A percentile compares a stretch with the other conserved stretches of the same genome.
Conservation (phyloP, 108 stramenopile species). For the Licmophora abbreviata region DNA sequence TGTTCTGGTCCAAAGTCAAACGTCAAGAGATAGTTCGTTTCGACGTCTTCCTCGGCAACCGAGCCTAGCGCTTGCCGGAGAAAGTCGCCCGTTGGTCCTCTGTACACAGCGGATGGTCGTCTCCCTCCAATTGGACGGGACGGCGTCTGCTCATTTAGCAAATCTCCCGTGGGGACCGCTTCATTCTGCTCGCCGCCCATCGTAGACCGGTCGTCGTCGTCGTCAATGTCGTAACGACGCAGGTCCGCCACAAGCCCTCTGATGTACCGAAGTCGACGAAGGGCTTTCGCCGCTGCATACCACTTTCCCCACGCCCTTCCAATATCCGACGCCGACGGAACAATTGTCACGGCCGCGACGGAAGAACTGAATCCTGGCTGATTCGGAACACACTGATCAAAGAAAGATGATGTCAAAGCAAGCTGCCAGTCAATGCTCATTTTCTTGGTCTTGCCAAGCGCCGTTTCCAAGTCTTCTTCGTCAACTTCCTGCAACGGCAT, state of each 20-base stretch:
- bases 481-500: slow-evolving; percentile 46
- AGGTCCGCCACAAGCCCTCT: slow-evolving; percentile 13
- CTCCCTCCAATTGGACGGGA: too few species aligned
- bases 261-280: slow-evolving; percentile 66
- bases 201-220: neutral
- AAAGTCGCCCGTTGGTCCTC: too few species aligned
- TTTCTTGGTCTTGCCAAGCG: slow-evolving; percentile 20
- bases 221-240: slow-evolving; percentile 4
- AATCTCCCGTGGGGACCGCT: neutral
- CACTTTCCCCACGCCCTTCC: slow-evolving; percentile 79
- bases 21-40: slow-evolving; percentile 25
- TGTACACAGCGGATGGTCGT: too few species aligned
- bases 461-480: slow-evolving; percentile 31
- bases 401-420: slow-evolving; percentile 67
- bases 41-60: slow-evolving; percentile 10
- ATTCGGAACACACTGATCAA: slow-evolving; percentile 83
- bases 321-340: slow-evolving; percentile 60
- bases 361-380: slow-evolving; percentile 76
- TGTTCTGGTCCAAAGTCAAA: slow-evolving; percentile 77
- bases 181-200: neutral
- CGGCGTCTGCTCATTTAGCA: neutral
- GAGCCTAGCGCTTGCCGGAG: neutral
- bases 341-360: slow-evolving; percentile 80
- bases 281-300: slow-evolving; percentile 68
- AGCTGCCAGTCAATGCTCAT: slow-evolving; percentile 77